phyloP scores from a whole-genome alignment of 1,284 basidiomycete species.

The Ganoderma lingzhi region DNA sequence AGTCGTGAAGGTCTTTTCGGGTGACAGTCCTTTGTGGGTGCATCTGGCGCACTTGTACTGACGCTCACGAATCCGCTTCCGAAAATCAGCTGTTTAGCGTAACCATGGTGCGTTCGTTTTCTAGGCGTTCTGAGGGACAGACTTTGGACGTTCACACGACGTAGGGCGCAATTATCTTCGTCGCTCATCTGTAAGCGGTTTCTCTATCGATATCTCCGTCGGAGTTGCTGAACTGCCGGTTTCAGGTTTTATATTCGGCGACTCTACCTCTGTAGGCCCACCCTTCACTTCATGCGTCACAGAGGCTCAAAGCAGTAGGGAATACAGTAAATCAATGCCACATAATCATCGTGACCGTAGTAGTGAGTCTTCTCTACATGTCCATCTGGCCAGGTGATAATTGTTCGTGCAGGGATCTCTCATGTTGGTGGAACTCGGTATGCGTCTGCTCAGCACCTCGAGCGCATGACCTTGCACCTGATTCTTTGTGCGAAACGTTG shows the following conservation, averaged over 20 bases:
- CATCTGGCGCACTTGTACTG: not conserved
- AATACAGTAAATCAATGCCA: slow-evolving; percentile 3
- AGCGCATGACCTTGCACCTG: not conserved
- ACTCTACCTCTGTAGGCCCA: not conserved
- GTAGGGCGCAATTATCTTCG: slow-evolving; percentile 1
- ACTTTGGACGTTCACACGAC: not conserved
- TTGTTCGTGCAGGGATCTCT: not conserved
- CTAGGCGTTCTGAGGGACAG: not conserved
- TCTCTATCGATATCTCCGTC: not conserved
- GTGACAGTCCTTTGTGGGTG: not conserved
- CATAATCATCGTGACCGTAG: slow-evolving; percentile 2
- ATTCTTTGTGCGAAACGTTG: not conserved
- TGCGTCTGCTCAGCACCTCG: not conserved
- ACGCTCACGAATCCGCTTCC: not conserved
- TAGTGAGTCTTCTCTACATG: not conserved
- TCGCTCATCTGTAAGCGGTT: not conserved
- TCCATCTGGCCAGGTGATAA: not conserved
- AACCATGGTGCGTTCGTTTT: not conserved
- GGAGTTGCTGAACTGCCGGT: not conserved
- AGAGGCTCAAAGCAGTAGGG: not conserved
- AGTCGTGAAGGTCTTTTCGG: not conserved
- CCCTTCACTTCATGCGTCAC: not conserved
- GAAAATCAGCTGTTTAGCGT: not conserved
- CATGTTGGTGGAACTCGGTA: slow-evolving; percentile 1
- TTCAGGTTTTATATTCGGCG: slow-evolving; percentile 1